Evolutionary conservation across 1,139 yeast species (phyloP).

Genomic region (Pichia sp.): DNA sequence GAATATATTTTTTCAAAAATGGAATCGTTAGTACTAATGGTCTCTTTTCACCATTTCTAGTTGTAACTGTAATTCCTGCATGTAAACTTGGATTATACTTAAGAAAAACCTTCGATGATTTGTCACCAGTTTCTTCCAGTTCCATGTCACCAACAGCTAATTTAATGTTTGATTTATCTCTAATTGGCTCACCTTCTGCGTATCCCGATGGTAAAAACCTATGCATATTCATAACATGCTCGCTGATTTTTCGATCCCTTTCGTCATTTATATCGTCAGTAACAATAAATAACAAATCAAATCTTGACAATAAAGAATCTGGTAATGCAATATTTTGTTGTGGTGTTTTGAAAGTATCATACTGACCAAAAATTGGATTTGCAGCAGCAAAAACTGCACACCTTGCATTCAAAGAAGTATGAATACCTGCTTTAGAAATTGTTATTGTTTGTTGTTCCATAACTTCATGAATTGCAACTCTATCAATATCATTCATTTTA

Average conservation of each 20-base stretch:
- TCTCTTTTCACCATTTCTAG: conserved; percentile 30
- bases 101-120: conserved; percentile 12
- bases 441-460: conserved; percentile 99
- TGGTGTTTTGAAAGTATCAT: conserved; percentile 93
- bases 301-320: conserved; percentile 93
- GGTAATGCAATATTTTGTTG: conserved; percentile 96
- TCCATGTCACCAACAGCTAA: conserved; percentile 67
- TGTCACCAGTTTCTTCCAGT: conserved; percentile 11
- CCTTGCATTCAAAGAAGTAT: conserved; percentile 92
- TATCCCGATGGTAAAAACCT: conserved; percentile 84
- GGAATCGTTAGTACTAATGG: conserved; percentile 73
- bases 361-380: conserved; percentile 95
- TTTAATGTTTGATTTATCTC: conserved; percentile 65
- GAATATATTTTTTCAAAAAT: conserved; percentile 85
- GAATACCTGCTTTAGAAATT: conserved; percentile 97
- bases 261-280: conserved; percentile 90
- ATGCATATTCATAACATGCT: conserved; percentile 93
- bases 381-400: conserved; percentile 99
- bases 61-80: conserved; percentile 54
- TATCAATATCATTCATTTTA: conserved; percentile 92
- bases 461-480: conserved; percentile 98
- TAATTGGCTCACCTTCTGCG: conserved; percentile 88
- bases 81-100: conserved; percentile 78
- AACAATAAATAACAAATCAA: conserved; percentile 89
- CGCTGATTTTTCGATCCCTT: conserved; percentile 81